These are phyloP conservation scores for Blastobotrys aristatus DNA, from an alignment of 1,139 yeast species.

Conservation along the genomic window DNA sequence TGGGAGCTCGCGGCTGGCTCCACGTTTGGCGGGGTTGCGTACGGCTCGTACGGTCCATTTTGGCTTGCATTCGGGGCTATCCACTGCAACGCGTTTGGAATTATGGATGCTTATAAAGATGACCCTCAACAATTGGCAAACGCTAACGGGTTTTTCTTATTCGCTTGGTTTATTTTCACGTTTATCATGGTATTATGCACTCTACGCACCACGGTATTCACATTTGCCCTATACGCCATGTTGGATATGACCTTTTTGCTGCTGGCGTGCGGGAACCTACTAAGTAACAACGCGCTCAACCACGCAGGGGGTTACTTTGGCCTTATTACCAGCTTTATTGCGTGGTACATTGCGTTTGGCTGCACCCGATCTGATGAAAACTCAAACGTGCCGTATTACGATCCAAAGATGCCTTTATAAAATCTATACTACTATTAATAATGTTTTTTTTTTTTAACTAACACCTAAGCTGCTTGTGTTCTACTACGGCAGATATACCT, in stretches of 20 bases:
- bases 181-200: slow-evolving; percentile 62
- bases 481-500: no score
- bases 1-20: slow-evolving; percentile 66
- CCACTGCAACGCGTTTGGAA: slow-evolving; percentile 66
- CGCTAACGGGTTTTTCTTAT: slow-evolving; percentile 69
- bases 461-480: no score
- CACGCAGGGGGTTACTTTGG: slow-evolving; percentile 82
- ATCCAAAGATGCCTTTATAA: neutral
- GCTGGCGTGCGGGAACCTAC: slow-evolving; percentile 56
- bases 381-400: neutral
- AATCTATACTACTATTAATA: no score
- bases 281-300: slow-evolving; percentile 26
- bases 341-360: slow-evolving; percentile 86
- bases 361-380: neutral
- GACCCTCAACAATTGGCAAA: slow-evolving; percentile 39
- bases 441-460: no score
- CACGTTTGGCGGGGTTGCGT: slow-evolving; percentile 84
- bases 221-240: slow-evolving; percentile 60
- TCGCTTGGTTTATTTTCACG: slow-evolving; percentile 80
- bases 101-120: slow-evolving; percentile 48
- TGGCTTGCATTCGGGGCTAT: slow-evolving; percentile 78
- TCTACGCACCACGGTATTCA: slow-evolving; percentile 75
- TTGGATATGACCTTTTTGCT: slow-evolving; percentile 64
- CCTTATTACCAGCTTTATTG: slow-evolving; percentile 65
- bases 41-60: slow-evolving; percentile 77